Evolutionary conservation across 108 stramenopile species (phyloP).

Genomic region (Heterococcus sp.): DNA sequence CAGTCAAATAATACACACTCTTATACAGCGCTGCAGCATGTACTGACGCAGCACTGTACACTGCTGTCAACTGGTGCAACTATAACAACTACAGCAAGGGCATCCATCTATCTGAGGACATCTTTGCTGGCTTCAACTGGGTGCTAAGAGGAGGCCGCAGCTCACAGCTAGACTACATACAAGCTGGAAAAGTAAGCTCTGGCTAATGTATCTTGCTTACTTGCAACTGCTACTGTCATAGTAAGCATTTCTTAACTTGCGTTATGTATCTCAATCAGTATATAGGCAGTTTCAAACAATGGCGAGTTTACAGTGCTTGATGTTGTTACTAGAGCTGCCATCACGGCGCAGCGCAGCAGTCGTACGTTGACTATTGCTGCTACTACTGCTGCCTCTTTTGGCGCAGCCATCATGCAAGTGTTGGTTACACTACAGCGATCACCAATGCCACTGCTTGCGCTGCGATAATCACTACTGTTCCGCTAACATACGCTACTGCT

Average conservation of each 20-base stretch:
- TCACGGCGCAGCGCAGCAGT: not conserved
- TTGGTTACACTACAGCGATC: not conserved
- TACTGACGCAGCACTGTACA: no score
- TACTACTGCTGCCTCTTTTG: not conserved
- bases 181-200: slow-evolving; percentile 8
- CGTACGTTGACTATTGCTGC: not conserved
- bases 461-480: not conserved
- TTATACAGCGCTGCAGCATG: no score
- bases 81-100: no score
- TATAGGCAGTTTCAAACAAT: not conserved
- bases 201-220: not conserved
- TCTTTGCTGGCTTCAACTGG: slow-evolving; percentile 46
- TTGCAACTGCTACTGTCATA: not conserved
- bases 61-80: no score
- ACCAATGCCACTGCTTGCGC: not conserved
- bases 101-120: slow-evolving; percentile 48
- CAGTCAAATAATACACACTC: no score
- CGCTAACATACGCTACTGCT: not conserved
- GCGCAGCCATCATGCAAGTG: not conserved
- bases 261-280: not conserved
- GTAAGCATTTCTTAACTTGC: not conserved
- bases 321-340: not conserved
- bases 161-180: slow-evolving; percentile 45
- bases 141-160: slow-evolving; percentile 27
- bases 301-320: not conserved